A percentile compares a stretch with the other conserved stretches of the same genome.
phyloP scores from a whole-genome alignment of 345 rosid genomes.

The Ceriops decandra region DNA sequence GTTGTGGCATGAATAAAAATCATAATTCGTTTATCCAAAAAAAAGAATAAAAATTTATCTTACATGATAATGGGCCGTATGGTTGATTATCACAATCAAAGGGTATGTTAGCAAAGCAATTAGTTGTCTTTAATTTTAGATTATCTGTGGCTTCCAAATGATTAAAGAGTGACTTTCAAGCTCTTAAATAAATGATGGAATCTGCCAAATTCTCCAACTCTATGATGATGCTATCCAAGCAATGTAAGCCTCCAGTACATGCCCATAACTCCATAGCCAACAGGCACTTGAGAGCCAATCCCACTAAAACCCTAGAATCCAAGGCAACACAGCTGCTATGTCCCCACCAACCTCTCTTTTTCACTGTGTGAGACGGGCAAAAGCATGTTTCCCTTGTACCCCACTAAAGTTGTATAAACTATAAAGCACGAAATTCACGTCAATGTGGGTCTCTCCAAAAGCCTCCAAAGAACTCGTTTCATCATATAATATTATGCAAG shows the following conservation, averaged over 20 bases:
- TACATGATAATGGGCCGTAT: constrained; percentile 34
- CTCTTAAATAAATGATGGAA: constrained; percentile 30
- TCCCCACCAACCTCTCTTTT: constrained; percentile 51
- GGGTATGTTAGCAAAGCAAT: constrained; percentile 18
- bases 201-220: constrained; percentile 23
- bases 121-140: neutral
- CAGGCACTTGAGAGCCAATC: constrained; percentile 36
- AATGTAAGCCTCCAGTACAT: constrained; percentile 6
- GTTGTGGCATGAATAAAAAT: too few relatives aligned
- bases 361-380: constrained; percentile 38
- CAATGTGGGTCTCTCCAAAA: constrained; percentile 33
- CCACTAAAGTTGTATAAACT: constrained; percentile 22
- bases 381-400: constrained; percentile 29
- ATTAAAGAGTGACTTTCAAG: constrained; percentile 53
- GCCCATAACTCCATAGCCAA: constrained; percentile 27
- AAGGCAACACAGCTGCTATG: constrained; percentile 51
- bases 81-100: constrained; percentile 21
- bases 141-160: constrained; percentile 17
- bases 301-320: constrained; percentile 66
- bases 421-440: constrained; percentile 14
- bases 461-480: constrained; percentile 29
- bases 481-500: constrained; percentile 32
- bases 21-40: too few relatives aligned
- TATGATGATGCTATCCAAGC: constrained; percentile 3
- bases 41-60: constrained; percentile 23